Percentiles rank a stretch among this genome's conserved stretches.
These are phyloP conservation scores for Petunia secreta DNA, from an alignment of 257 asterid species.

Conservation along the genomic window DNA sequence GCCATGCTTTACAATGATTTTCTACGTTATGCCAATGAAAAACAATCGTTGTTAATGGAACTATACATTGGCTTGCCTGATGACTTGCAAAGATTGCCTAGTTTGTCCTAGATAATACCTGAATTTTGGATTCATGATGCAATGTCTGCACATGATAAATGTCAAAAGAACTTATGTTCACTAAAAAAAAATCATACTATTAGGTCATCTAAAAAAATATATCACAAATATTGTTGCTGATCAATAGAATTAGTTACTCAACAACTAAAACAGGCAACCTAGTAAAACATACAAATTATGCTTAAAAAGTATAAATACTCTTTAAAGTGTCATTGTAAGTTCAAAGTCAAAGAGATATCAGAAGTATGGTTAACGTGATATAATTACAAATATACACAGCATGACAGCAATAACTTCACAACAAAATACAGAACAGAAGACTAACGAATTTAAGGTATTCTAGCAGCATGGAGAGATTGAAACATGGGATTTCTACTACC, in stretches of 20 bases:
- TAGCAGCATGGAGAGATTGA: not conserved
- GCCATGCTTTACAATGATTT: too few species aligned
- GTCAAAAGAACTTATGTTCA: not conserved
- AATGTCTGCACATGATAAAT: not conserved
- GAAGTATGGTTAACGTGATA: not conserved
- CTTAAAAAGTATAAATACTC: not conserved
- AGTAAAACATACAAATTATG: not conserved
- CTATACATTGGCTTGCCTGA: too few species aligned
- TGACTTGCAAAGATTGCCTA: too few species aligned
- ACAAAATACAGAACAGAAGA: not conserved
- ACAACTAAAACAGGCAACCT: not conserved
- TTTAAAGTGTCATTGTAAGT: not conserved
- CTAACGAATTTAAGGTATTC: not conserved
- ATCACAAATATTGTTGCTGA: too few species aligned
- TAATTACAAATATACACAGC: not conserved
- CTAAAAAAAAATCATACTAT: too few species aligned
- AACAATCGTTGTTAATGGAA: too few species aligned
- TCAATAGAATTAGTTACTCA: not conserved
- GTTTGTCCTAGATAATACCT: not conserved
- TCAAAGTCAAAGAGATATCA: not conserved
- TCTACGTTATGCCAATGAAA: too few species aligned
- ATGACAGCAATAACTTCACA: not conserved
- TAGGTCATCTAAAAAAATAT: too few species aligned
- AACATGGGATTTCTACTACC: not conserved
- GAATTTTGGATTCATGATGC: not conserved